phyloP scores from a whole-genome alignment of 148 eudicot genomes.

The Heliamphora exappendiculata region DNA sequence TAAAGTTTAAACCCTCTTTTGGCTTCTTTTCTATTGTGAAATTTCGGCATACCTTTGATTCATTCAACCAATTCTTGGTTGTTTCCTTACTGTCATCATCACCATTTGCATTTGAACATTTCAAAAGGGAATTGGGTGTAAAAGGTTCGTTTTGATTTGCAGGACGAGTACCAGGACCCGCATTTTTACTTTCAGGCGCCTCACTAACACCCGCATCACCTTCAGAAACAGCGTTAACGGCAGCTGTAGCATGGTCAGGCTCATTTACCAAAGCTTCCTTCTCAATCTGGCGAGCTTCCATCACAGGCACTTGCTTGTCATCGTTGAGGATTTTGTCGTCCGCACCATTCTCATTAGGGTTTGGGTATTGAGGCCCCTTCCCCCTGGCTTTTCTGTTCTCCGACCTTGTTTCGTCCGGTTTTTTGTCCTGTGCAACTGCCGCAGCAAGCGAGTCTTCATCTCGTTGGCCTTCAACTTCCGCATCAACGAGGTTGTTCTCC shows the following conservation, averaged over 20 bases:
- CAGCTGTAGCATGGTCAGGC: background rate
- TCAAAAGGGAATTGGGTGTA: conserved; percentile 19
- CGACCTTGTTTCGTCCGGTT: background rate
- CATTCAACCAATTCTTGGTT: conserved; percentile 18
- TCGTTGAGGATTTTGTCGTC: conserved; percentile 10
- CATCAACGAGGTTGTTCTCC: conserved; percentile 9
- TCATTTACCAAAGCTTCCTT: conserved; percentile 11
- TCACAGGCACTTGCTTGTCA: conserved; percentile 3
- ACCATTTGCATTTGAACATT: conserved; percentile 19
- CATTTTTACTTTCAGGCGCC: conserved; percentile 10
- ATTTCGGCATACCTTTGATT: conserved; percentile 15
- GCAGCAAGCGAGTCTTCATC: conserved; percentile 14
- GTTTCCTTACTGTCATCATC: conserved; percentile 22
- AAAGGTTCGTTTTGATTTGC: conserved; percentile 18
- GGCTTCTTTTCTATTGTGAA: background rate
- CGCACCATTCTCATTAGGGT: conserved; percentile 7
- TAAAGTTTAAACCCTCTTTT: background rate
- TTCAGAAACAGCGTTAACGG: conserved; percentile 8
- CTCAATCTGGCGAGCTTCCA: conserved; percentile 14
- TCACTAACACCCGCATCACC: conserved; percentile 6
- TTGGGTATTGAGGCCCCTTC: conserved; percentile 9
- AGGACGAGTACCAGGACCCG: background rate
- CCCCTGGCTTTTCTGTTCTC: background rate
- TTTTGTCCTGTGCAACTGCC: conserved; percentile 12
- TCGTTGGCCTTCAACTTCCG: conserved; percentile 9